These are phyloP conservation scores for Quillaja saponaria DNA, from an alignment of 306 rosid species.

Conservation along the genomic window DNA sequence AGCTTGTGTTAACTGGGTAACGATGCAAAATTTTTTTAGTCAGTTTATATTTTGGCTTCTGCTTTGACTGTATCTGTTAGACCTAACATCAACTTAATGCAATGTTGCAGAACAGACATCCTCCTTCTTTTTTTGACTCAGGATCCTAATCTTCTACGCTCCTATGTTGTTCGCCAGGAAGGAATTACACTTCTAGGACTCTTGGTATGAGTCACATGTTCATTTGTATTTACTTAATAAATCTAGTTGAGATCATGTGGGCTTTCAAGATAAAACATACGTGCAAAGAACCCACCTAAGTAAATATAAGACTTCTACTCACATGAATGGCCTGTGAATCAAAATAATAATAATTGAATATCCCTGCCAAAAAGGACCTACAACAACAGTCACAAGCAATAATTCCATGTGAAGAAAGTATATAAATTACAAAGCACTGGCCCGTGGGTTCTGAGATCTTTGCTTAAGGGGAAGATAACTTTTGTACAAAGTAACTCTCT, in stretches of 20 bases:
- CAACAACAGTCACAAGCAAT: too few species aligned
- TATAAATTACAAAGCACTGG: too few species aligned
- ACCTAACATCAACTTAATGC: slow-evolving; percentile 50
- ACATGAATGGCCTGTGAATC: too few species aligned
- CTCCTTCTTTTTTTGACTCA: slow-evolving; percentile 94
- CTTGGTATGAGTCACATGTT: slow-evolving; percentile 57
- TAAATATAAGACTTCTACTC: too few species aligned
- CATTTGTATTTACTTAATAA: neutral
- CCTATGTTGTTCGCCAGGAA: slow-evolving; percentile 86
- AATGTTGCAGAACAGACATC: slow-evolving; percentile 98
- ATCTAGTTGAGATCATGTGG: slow-evolving; percentile 11
- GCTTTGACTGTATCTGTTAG: slow-evolving; percentile 29
- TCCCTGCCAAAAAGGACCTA: too few species aligned
- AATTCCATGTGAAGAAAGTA: too few species aligned
- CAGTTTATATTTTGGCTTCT: slow-evolving; percentile 16
- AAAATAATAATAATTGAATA: too few species aligned
- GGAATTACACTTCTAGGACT: slow-evolving; percentile 83
- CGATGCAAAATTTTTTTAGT: slow-evolving; percentile 32
- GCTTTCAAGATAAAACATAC: slow-evolving; percentile 20
- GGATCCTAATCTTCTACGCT: slow-evolving; percentile 91
- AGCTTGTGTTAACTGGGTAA: slow-evolving; percentile 88
- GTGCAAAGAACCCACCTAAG: neutral
- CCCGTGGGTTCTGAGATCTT: too few species aligned
- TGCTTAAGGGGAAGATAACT: too few species aligned
- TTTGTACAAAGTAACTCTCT: too few species aligned